Evolutionary conservation across 2,329 filamentous ascomycete genomes (phyloP).

Genomic region (Pyrenophora seminiperda): DNA sequence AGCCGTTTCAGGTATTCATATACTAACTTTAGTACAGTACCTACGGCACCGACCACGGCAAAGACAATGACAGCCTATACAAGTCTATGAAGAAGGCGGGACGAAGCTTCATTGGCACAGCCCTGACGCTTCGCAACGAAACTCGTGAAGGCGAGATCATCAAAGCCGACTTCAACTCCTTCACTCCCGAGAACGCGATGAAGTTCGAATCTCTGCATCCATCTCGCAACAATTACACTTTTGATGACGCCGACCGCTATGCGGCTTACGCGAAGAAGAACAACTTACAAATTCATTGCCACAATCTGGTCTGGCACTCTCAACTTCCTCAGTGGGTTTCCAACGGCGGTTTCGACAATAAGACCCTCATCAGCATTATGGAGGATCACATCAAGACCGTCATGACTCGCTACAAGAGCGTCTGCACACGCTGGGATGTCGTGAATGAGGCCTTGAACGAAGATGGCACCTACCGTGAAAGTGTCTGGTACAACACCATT

Average conservation of each 20-base stretch:
- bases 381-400: constrained; percentile 50
- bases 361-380: constrained; percentile 49
- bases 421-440: constrained; percentile 50
- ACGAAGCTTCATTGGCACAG: constrained; percentile 33
- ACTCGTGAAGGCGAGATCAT: constrained; percentile 32
- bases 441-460: constrained; percentile 47
- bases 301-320: constrained; percentile 51
- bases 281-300: constrained; percentile 46
- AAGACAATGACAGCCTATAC: constrained; percentile 27
- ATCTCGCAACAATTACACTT: constrained; percentile 47
- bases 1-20: too few relatives aligned
- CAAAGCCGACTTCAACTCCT: constrained; percentile 38
- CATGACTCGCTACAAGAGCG: constrained; percentile 47
- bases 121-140: constrained; percentile 35
- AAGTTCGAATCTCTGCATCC: constrained; percentile 50
- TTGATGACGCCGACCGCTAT: constrained; percentile 44
- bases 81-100: constrained; percentile 32
- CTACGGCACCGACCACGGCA: constrained; percentile 8
- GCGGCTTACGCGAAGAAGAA: constrained; percentile 44
- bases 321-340: constrained; percentile 50
- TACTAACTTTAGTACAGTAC: constrained; percentile 4
- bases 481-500: constrained; percentile 51
- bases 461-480: constrained; percentile 52
- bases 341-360: constrained; percentile 46
- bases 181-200: constrained; percentile 31